These are phyloP conservation scores for Pythium folliculosum DNA, from an alignment of 352 stramenopile species.

Conservation along the genomic window DNA sequence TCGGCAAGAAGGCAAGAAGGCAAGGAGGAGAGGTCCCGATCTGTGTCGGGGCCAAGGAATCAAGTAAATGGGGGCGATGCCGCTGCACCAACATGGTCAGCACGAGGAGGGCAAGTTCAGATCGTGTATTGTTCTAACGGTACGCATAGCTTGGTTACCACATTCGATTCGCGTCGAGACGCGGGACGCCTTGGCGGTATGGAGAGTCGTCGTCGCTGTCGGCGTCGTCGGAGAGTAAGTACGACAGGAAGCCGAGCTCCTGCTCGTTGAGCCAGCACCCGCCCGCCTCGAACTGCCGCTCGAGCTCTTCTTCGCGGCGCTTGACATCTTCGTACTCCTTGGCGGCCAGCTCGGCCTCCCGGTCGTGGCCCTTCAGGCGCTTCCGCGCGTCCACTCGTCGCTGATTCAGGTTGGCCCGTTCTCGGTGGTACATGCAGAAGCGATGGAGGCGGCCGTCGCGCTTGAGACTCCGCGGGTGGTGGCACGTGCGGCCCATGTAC, in stretches of 20 bases:
- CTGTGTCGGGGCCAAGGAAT: too few relatives aligned
- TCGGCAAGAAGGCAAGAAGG: too few relatives aligned
- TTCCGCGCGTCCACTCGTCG: constrained; percentile 39
- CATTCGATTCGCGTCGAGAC: constrained; percentile 1
- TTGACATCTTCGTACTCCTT: constrained; percentile 26
- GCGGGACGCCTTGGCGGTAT: neutral
- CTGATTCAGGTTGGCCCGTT: constrained; percentile 74
- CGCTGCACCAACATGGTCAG: too few relatives aligned
- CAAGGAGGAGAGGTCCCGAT: too few relatives aligned
- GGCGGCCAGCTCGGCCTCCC: constrained; percentile 17
- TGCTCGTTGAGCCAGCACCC: constrained; percentile 24
- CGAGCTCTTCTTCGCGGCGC: constrained; percentile 22
- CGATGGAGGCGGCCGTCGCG: constrained; percentile 74
- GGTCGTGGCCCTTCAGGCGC: constrained; percentile 20
- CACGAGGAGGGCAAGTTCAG: too few relatives aligned
- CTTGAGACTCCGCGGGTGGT: constrained; percentile 65
- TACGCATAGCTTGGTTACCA: too few relatives aligned
- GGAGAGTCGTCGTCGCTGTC: neutral
- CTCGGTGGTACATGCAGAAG: constrained; percentile 73
- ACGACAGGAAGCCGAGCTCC: constrained; percentile 20
- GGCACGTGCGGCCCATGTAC: constrained; percentile 74
- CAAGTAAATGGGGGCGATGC: too few relatives aligned
- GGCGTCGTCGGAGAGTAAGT: constrained; percentile 23
- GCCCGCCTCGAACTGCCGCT: constrained; percentile 18
- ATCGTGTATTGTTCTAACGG: too few relatives aligned